Evolutionary conservation across 208 protist species (phyloP), one percentile per base, ranked within the genome.

Genomic region (Acanthamoeba rhysodes): DNA sequence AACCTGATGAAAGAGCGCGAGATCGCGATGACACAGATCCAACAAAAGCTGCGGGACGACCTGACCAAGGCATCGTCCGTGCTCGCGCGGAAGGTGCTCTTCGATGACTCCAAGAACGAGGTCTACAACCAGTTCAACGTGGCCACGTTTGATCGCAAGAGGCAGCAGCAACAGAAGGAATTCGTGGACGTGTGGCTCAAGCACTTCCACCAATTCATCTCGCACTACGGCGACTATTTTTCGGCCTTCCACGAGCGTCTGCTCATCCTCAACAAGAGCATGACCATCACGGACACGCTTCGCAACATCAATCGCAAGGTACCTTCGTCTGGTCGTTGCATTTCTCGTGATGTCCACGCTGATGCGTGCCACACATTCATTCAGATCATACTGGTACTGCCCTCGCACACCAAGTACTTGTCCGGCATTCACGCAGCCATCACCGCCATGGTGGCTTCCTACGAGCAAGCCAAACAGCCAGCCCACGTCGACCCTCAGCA

Each of bases 1-100:
- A 90, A 90, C 22, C 24, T 90, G 84, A 90, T 90, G 84, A 90
- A 90, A 24, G 84, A 90, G 57, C 48, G 84, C 55, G 84, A 90
- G 27, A 68, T 68, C 14, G 84, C 84, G 9, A 90, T 90, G 84
- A 90, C 84, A 37, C 84, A 90, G 53, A 90, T 90, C 22, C 84
- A 90, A 27, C 55, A 90, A 24, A 90, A 90, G 55, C 41, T 90
- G 34, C n/a, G 55, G 4, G 84, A 68, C 22, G 84, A 90, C 34
- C 55, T 90, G 55, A 90, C 48, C 34, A 62, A 68, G 20, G 48
- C 84, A 37, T 70, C 48, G n/a, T 37, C 57, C 16, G 57, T 90
- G n/a, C 45, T 90, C 29, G 57, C 48, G 84, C 48, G 57, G 16
- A 90, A 90, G 34, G 84, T 90, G n/a, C 53, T 90, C 18, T 90